A percentile compares a stretch with the other conserved stretches of the same genome.
These are phyloP conservation scores for Chimonanthus praecox DNA, from an alignment of 164 flowering plant species.

Conservation along the genomic window DNA sequence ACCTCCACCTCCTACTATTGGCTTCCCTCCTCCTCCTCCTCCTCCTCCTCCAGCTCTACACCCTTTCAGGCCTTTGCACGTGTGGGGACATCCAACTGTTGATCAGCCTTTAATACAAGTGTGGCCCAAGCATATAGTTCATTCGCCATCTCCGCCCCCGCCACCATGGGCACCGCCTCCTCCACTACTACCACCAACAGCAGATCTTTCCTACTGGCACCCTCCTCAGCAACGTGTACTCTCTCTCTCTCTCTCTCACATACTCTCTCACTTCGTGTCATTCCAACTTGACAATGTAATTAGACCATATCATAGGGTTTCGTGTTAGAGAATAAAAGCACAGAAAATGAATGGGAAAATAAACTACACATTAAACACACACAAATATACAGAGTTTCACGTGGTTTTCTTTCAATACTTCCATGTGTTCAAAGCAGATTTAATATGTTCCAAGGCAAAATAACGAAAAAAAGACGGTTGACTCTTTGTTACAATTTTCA, in stretches of 20 bases:
- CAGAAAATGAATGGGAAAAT: too few species aligned
- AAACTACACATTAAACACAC: too few species aligned
- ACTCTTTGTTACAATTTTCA: too few species aligned
- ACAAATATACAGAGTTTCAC: too few species aligned
- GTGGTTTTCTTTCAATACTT: too few species aligned
- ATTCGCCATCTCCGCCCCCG: slow-evolving; percentile 23
- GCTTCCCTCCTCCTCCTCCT: slow-evolving; percentile 79
- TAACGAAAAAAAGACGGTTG: too few species aligned
- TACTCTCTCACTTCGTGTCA: neutral
- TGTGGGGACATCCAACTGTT: slow-evolving; percentile 92
- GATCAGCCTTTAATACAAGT: slow-evolving; percentile 52
- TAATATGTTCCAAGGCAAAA: too few species aligned
- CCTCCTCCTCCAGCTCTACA: slow-evolving; percentile 39
- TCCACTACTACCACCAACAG: slow-evolving; percentile 14
- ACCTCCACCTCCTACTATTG: slow-evolving; percentile 37
- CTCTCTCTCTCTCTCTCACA: too few species aligned
- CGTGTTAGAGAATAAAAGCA: too few species aligned
- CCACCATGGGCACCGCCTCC: neutral
- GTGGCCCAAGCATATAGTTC: slow-evolving; percentile 71
- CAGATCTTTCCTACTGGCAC: slow-evolving; percentile 59
- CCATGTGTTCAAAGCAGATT: too few species aligned
- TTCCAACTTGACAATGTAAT: too few species aligned
- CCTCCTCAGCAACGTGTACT: slow-evolving; percentile 30
- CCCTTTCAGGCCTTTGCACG: slow-evolving; percentile 71
- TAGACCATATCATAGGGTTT: too few species aligned